phyloP scores from a whole-genome alignment of 768 basidiomycete species.

The Phaeolepiota aurea region DNA sequence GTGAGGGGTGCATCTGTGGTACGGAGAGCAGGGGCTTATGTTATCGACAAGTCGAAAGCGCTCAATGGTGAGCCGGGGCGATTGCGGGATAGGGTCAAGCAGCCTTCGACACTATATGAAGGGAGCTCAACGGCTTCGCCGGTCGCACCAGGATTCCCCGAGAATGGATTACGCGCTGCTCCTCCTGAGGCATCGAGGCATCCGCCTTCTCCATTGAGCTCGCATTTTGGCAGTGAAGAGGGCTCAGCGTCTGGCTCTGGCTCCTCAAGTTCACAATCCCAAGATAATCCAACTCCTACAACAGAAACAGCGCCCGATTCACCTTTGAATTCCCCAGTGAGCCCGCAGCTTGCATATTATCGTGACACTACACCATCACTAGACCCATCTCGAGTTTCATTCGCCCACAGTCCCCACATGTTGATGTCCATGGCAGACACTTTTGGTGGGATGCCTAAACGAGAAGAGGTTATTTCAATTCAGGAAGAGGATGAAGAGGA shows the following conservation, averaged over 20 bases:
- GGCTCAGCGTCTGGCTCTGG: constrained; percentile 26
- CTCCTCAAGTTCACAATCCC: constrained; percentile 31
- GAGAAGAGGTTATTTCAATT: constrained; percentile 7
- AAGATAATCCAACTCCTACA: constrained; percentile 31
- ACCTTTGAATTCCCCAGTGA: constrained; percentile 13
- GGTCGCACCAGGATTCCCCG: constrained; percentile 1
- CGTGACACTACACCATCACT: constrained; percentile 22
- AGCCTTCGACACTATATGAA: background rate
- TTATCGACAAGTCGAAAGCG: constrained; percentile 24
- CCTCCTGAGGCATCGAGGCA: constrained; percentile 10
- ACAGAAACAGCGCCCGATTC: constrained; percentile 22
- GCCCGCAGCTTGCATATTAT: constrained; percentile 24
- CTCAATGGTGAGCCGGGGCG: background rate
- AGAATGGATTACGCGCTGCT: constrained; percentile 4
- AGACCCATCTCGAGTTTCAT: constrained; percentile 13
- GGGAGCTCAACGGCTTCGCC: background rate
- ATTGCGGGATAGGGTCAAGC: background rate
- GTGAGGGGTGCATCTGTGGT: constrained; percentile 40
- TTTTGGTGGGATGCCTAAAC: constrained; percentile 24
- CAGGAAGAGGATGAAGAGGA: constrained; percentile 14
- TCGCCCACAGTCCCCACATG: constrained; percentile 12
- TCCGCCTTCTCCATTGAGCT: constrained; percentile 40
- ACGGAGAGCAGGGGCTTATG: constrained; percentile 43
- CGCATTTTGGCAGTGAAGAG: constrained; percentile 37
- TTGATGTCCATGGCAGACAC: constrained; percentile 25